A percentile compares a stretch with the other conserved stretches of the same genome.
Evolutionary conservation across 1,284 basidiomycete species (phyloP).

Genomic region (Apiotrichum veenhuisii): DNA sequence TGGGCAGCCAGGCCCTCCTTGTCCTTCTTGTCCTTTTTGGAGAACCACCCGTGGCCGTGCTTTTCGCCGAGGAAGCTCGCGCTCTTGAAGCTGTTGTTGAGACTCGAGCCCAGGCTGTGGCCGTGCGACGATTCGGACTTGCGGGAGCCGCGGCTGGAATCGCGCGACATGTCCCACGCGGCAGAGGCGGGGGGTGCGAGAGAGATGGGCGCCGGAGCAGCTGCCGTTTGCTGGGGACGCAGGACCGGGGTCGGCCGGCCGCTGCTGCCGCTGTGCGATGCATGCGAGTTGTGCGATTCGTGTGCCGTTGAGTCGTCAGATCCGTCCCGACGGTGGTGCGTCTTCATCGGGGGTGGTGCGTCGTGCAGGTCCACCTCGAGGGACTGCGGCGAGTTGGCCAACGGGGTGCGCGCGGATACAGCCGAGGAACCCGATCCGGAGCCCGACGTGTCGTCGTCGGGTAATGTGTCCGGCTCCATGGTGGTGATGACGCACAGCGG

Average conservation of each 20-base stretch:
- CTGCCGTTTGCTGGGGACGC: not conserved
- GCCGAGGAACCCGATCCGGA: not conserved
- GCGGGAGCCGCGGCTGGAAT: not conserved
- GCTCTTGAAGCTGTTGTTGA: not conserved
- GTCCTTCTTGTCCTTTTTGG: conserved; percentile 2
- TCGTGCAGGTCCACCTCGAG: not conserved
- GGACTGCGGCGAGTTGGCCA: not conserved
- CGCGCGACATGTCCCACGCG: conserved; percentile 1
- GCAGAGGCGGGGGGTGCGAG: not conserved
- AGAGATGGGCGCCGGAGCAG: not conserved
- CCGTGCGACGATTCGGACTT: not conserved
- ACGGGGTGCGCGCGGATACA: not conserved
- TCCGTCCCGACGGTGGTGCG: not conserved
- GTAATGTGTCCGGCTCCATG: not conserved
- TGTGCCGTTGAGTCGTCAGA: not conserved
- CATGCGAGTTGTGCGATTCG: not conserved
- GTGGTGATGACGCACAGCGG: conserved; percentile 1
- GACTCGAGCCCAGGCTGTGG: not conserved
- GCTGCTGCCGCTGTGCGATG: not conserved
- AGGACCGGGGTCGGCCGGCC: not conserved
- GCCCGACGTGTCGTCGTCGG: conserved; percentile 10
- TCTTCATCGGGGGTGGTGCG: not conserved
- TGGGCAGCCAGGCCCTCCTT: conserved; percentile 4
- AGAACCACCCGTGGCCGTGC: not conserved
- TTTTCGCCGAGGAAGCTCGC: not conserved